These are phyloP conservation scores for Sistotremastrum suecicum DNA, from an alignment of 768 basidiomycete genomes.

Conservation along the genomic window DNA sequence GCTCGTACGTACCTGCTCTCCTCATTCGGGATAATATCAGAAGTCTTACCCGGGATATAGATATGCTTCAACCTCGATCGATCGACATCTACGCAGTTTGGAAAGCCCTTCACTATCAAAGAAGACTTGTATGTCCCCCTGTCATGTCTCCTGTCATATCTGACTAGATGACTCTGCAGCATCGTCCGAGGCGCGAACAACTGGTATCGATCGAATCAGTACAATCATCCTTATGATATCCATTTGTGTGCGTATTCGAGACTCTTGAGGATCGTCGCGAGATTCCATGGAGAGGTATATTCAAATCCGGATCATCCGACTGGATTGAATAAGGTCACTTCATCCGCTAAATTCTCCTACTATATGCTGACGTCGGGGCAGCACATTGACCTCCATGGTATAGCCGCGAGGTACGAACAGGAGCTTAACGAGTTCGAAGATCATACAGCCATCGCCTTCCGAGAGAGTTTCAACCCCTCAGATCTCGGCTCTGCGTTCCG, in stretches of 20 bases:
- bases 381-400: no score
- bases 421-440: no score
- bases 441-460: no score
- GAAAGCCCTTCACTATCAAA: slow-evolving; percentile 69
- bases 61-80: slow-evolving; percentile 87
- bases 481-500: no score
- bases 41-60: neutral
- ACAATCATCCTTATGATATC: slow-evolving; percentile 56
- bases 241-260: slow-evolving; percentile 64
- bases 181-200: slow-evolving; percentile 57
- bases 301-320: slow-evolving; percentile 53
- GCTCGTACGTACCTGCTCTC: slow-evolving; percentile 24
- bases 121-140: slow-evolving; percentile 56
- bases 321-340: slow-evolving; percentile 51
- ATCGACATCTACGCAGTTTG: slow-evolving; percentile 78
- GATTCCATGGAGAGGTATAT: slow-evolving; percentile 67
- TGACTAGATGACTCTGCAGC: slow-evolving; percentile 16
- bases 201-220: slow-evolving; percentile 62
- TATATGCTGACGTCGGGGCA: neutral
- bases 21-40: no score
- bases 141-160: neutral
- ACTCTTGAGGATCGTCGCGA: slow-evolving; percentile 53
- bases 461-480: no score
- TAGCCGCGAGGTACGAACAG: no score
- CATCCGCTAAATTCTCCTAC: neutral